phyloP scores from a whole-genome alignment of 768 basidiomycete species.

The Mycena epipterygia region DNA sequence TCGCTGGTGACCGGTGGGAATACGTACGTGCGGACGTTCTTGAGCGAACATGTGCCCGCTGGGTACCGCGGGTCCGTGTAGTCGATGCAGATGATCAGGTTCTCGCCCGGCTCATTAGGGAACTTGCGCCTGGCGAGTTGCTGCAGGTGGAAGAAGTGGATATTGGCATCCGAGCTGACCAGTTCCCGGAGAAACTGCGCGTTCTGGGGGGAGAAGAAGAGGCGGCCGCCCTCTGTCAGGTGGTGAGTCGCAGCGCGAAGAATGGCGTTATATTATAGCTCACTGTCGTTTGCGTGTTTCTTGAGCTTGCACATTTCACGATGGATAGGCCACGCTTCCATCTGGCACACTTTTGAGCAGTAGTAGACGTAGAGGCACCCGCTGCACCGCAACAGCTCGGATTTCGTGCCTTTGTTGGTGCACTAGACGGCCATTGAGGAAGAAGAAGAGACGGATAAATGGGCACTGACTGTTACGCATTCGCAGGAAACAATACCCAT shows the following conservation, averaged over 20 bases:
- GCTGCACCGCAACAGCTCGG: constrained; percentile 8
- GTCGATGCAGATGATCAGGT: constrained; percentile 26
- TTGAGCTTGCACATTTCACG: constrained; percentile 24
- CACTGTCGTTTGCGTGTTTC: not conserved
- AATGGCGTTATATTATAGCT: not conserved
- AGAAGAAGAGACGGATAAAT: not conserved
- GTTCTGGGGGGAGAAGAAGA: constrained; percentile 1
- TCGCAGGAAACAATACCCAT: not conserved
- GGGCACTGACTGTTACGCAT: not conserved
- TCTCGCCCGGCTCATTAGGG: constrained; percentile 18
- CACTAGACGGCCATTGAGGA: not conserved
- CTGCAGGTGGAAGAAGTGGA: constrained; percentile 11
- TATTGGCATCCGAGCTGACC: constrained; percentile 1
- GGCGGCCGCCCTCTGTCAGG: not conserved
- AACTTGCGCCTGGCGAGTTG: constrained; percentile 9
- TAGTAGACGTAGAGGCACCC: constrained; percentile 22
- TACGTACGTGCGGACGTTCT: constrained; percentile 26
- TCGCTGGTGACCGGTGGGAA: constrained; percentile 25
- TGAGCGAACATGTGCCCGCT: constrained; percentile 28
- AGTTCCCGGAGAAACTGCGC: constrained; percentile 20
- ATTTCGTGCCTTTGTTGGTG: constrained; percentile 1
- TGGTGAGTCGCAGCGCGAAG: too few relatives aligned
- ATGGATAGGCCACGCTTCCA: constrained; percentile 18
- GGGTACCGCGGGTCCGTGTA: constrained; percentile 30
- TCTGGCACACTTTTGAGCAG: constrained; percentile 26